phyloP scores from a whole-genome alignment of 1,284 basidiomycete genomes.

The Leccinum subfulvum region DNA sequence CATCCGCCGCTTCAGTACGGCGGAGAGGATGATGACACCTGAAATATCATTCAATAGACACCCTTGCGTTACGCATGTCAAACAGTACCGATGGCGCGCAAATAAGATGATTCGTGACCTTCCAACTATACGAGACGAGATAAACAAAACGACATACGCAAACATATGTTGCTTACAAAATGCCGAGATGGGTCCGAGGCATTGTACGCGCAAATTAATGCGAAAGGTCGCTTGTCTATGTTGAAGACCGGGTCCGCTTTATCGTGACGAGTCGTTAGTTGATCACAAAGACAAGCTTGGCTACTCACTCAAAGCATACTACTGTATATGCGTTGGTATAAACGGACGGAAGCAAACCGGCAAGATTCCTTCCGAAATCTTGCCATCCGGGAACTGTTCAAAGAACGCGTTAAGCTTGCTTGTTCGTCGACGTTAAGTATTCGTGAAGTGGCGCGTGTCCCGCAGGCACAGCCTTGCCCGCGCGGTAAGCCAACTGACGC shows the following conservation, averaged over 20 bases:
- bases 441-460: constrained; percentile 38
- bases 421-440: constrained; percentile 70
- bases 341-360: constrained; percentile 77
- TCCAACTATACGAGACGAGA: constrained; percentile 57
- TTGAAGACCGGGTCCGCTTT: constrained; percentile 90
- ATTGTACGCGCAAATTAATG: constrained; percentile 88
- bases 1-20: constrained; percentile 90
- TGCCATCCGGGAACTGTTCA: constrained; percentile 75
- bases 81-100: constrained; percentile 75
- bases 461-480: too few species aligned
- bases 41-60: constrained; percentile 14
- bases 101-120: constrained; percentile 89
- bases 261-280: constrained; percentile 8
- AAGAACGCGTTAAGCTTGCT: constrained; percentile 75
- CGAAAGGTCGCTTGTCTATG: constrained; percentile 91
- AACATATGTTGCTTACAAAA: constrained; percentile 53
- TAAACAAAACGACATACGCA: constrained; percentile 4
- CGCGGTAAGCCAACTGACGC: too few species aligned
- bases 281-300: background rate
- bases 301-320: constrained; percentile 78
- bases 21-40: constrained; percentile 93
- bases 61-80: background rate
- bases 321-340: constrained; percentile 78
- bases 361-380: constrained; percentile 81
- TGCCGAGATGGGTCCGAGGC: constrained; percentile 77